phyloP scores from a whole-genome alignment of 257 asterid species.

The Galeopsis tetrahit region DNA sequence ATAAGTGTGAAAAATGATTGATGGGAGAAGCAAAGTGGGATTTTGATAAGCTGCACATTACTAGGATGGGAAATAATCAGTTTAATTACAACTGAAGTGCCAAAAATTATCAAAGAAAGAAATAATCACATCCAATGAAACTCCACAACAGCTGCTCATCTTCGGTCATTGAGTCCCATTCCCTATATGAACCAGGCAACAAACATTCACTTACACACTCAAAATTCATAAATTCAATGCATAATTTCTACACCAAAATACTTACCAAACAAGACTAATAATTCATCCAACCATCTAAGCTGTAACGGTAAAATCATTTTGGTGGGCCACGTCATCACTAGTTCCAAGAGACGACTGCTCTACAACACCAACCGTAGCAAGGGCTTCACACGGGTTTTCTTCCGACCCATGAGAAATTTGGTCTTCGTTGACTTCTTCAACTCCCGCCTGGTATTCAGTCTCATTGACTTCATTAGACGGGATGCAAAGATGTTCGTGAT shows the following conservation, averaged over 20 bases:
- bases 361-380: constrained; percentile 43
- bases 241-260: not conserved
- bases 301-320: constrained; percentile 47
- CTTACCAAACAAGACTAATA: not conserved
- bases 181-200: constrained; percentile 22
- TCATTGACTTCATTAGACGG: constrained; percentile 47
- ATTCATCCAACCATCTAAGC: constrained; percentile 34
- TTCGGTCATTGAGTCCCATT: not conserved
- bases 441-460: constrained; percentile 40
- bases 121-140: not conserved
- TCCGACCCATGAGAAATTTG: constrained; percentile 50
- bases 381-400: constrained; percentile 45
- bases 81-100: constrained; percentile 29
- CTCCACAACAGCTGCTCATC: constrained; percentile 19
- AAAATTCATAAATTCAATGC: not conserved
- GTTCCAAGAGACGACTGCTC: constrained; percentile 55
- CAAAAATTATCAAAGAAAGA: constrained; percentile 3
- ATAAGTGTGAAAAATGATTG: too few relatives aligned
- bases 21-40: not conserved
- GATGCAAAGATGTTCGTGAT: constrained; percentile 39
- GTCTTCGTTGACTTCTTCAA: constrained; percentile 58
- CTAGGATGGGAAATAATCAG: constrained; percentile 24
- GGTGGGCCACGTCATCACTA: constrained; percentile 60
- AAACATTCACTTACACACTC: not conserved
- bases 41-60: constrained; percentile 12